Base-by-base conservation (phyloP, 495 filamentous ascomycete species). In the Xylaria telfairii region DNA sequence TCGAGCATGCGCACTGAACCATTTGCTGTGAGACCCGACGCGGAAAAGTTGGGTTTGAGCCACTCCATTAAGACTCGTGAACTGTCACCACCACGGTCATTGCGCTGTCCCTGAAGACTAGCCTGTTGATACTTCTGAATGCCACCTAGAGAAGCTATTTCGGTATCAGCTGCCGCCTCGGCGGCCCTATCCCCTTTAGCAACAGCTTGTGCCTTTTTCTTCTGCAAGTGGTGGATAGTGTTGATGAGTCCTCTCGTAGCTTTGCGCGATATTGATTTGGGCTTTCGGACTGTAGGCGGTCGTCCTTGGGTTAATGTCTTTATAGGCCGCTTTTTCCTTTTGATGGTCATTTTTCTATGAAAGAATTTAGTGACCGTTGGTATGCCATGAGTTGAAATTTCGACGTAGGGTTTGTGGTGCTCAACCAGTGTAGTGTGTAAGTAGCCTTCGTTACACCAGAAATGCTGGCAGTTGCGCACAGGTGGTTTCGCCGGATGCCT, bases 51-150 rank as follows among this genome's bases (percentile, higher is more conserved):
- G 24, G 89, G 82, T 57, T 85, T 79, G 41, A 98, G 86, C 96
- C 96, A 99, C 77, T 95, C 87, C 81, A 98, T 87, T 26, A 99
- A 84, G 4, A 95, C 83, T 75, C 87, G 91, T 56, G 93, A 97
- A 28, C 93, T 95, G 83, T 99, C 96, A 28, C 96, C 96, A 17
- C 96, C 96, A 65, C 96, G 90, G 42, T 92, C 89, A 61, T 86
- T 84, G 17, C 91, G 90, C 78, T 99, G 96, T 2, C 96, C 96
- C 62, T 91, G 86, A 53, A 94, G 90, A 81, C 96, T 98, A 49
- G 96, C 96, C 67, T 88, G 84, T 77, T 99, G 96, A 75, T 99
- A 99, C 39, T 83, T 87, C 71, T 91, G 83, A 39, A 99, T 81
- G 0, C 96, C 96, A 28, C 96, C 96, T 51, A 92, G 84, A 4